Conservation (phyloP, 2,329 filamentous ascomycete genomes). For the Ophiostoma angusticollis region DNA sequence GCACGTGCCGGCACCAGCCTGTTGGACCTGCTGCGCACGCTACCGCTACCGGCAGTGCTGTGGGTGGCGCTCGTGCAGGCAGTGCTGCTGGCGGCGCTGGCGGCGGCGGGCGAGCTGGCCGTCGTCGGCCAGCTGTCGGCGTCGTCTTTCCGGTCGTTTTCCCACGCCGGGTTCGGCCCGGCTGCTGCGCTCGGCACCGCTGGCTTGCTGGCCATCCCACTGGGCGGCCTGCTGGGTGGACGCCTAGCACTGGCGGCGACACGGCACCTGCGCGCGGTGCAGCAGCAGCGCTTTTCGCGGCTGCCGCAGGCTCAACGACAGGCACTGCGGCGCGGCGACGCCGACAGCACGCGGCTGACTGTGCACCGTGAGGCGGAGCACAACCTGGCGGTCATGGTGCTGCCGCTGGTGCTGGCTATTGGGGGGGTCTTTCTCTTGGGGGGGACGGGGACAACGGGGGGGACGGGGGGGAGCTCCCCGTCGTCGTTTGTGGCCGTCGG, state of each 20-base stretch:
- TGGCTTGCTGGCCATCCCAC: slow-evolving; percentile 12
- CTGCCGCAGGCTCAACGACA: background rate
- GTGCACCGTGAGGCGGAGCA: slow-evolving; percentile 21
- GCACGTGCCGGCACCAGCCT: slow-evolving; percentile 15
- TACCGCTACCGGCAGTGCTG: slow-evolving; percentile 22
- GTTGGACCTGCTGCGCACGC: slow-evolving; percentile 21
- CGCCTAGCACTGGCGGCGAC: slow-evolving; percentile 19
- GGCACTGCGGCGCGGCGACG: background rate
- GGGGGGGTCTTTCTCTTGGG: slow-evolving; percentile 22
- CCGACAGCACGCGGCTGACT: background rate
- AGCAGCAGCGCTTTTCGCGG: slow-evolving; percentile 5
- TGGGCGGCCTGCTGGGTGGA: slow-evolving; percentile 21
- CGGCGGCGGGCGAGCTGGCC: slow-evolving; percentile 20
- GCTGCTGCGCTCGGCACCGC: slow-evolving; percentile 8
- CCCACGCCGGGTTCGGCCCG: slow-evolving; percentile 19
- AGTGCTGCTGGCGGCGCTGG: slow-evolving; percentile 17
- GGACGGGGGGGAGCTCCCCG: slow-evolving; percentile 18
- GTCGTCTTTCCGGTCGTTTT: too few species aligned
- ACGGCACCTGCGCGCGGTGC: slow-evolving; percentile 11
- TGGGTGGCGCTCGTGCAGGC: slow-evolving; percentile 22
- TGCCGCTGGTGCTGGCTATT: slow-evolving; percentile 20
- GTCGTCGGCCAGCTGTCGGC: slow-evolving; percentile 20
- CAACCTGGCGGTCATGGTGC: slow-evolving; percentile 20
- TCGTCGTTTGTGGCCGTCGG: slow-evolving; percentile 18
- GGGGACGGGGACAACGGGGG: slow-evolving; percentile 16